Percentiles rank a stretch among this genome's conserved stretches.
Conservation (phyloP, 257 asterid species). For the Solanum pimpinellifolium region DNA sequence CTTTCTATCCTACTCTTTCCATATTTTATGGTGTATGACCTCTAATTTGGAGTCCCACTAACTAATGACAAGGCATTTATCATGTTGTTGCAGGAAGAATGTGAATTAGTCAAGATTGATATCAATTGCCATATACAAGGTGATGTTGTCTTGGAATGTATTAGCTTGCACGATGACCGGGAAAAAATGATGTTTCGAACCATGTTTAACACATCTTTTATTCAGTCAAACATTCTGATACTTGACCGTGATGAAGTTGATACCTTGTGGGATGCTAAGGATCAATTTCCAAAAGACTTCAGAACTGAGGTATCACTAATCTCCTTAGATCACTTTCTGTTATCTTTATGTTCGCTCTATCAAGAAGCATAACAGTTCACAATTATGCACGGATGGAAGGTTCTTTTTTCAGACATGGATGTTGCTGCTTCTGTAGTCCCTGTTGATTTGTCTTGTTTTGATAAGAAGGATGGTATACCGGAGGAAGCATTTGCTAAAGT, state of each 20-base stretch:
- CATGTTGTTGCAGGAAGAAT: constrained; percentile 47
- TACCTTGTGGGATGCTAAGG: constrained; percentile 35
- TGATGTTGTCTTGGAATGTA: constrained; percentile 67
- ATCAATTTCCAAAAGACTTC: constrained; percentile 42
- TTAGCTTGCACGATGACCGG: constrained; percentile 25
- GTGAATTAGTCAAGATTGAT: constrained; percentile 44
- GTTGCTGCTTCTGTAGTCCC: constrained; percentile 21
- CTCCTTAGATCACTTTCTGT: background rate
- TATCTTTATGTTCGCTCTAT: background rate
- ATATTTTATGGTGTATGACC: background rate
- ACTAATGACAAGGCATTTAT: background rate
- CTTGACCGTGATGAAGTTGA: constrained; percentile 50
- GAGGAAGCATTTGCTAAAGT: constrained; percentile 33
- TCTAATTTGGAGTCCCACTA: background rate
- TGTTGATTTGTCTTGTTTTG: constrained; percentile 13
- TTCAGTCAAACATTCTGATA: constrained; percentile 38
- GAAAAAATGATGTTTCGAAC: constrained; percentile 55
- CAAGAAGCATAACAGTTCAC: background rate
- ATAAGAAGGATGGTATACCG: constrained; percentile 24
- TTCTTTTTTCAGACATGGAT: constrained; percentile 53
- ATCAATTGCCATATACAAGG: constrained; percentile 63
- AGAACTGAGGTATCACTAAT: constrained; percentile 48
- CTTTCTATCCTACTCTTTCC: background rate
- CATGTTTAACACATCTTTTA: constrained; percentile 65
- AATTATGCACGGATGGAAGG: constrained; percentile 13